Conservation (phyloP, 768 basidiomycete species). For the Kwoniella bestiolae region DNA sequence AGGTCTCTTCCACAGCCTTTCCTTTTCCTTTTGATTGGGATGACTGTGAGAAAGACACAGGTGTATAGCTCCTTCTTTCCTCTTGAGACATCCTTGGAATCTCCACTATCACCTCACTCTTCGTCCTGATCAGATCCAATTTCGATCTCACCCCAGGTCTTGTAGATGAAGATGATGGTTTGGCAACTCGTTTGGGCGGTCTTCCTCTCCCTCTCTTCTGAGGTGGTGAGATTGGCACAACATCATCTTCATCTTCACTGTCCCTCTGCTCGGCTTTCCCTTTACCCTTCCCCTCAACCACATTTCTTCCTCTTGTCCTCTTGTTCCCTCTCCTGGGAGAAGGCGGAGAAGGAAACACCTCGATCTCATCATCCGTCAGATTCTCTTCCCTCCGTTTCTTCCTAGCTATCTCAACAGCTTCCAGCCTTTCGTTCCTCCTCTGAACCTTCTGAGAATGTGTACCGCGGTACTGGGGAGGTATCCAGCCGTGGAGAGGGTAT, state of each 20-base stretch:
- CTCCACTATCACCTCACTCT: constrained; percentile 14
- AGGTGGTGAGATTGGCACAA: constrained; percentile 13
- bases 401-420: constrained; percentile 1
- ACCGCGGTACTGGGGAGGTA: not conserved
- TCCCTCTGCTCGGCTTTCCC: constrained; percentile 2
- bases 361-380: constrained; percentile 21
- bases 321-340: not conserved
- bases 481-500: not conserved
- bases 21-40: not conserved
- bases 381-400: constrained; percentile 10
- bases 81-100: constrained; percentile 19
- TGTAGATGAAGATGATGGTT: not conserved
- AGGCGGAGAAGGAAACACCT: constrained; percentile 10
- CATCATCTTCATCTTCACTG: constrained; percentile 11
- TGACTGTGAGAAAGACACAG: not conserved
- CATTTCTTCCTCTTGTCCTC: not conserved
- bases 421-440: constrained; percentile 1
- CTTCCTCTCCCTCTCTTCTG: not conserved
- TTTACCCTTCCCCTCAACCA: constrained; percentile 2
- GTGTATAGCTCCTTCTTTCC: constrained; percentile 3
- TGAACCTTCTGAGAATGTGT: constrained; percentile 1
- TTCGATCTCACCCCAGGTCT: not conserved
- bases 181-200: not conserved
- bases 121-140: constrained; percentile 5
- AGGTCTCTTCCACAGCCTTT: not conserved